Base-by-base conservation (phyloP, 352 stramenopile species). In the Hyaloperonospora brassicae region DNA sequence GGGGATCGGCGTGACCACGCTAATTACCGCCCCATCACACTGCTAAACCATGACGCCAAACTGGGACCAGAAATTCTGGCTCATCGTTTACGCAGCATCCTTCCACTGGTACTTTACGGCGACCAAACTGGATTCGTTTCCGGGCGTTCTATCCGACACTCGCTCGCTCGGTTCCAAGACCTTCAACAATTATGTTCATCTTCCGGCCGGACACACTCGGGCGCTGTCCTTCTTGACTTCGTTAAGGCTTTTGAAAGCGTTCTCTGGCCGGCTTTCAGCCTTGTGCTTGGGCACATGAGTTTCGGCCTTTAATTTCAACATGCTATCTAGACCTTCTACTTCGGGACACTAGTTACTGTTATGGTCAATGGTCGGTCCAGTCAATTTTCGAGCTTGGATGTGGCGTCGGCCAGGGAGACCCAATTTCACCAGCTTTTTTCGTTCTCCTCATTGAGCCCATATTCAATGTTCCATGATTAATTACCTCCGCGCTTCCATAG, bases 371-470 rank as follows among this genome's bases (percentile, higher is more conserved):
- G 38, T 50, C 44, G 0, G 12, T 44, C 0, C 56, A 27, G 22
- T 40, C 58, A 0, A 57, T 36, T 43, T 66, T 66, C 40, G 36
- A 52, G 5, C 22, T 66, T 2, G 53, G 50, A 6, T 53, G 47
- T 46, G 61, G 55, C 0, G 55, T 68, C 1, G 25, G 51, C 4
- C 61, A 64, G 38, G 55, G n/a, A n/a, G 55, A 61, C 22, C 50
- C 61, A 2, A 21, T 64, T 3, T 68, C 55, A 6, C 61, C 61
- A 11, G 61, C 41, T 1, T 34, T 13, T 64, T 68, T 68, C 30
- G 47, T 68, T 1, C 17, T 64, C 0, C 61, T 64, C 27, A 47
- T 68, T n/a, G 61, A 64, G 14, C n/a, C n/a, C n/a, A n/a, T n/a
- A n/a, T n/a, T n/a, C n/a, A n/a, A n/a, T n/a, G n/a, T n/a, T 52